Evolutionary conservation across 495 filamentous ascomycete species (phyloP).

Genomic region (Penicillium diatomitis): DNA sequence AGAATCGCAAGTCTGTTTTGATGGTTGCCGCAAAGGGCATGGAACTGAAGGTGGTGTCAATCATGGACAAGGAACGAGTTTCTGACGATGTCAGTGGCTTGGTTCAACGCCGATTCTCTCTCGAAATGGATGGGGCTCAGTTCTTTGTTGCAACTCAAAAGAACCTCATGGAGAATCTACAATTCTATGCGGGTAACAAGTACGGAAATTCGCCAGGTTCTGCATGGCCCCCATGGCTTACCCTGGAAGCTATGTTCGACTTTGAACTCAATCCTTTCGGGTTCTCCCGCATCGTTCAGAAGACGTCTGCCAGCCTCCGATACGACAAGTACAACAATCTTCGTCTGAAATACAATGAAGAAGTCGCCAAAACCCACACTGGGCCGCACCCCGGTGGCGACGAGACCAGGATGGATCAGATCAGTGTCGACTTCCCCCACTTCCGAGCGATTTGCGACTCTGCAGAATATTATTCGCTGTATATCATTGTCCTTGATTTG

Average conservation of each 20-base stretch:
- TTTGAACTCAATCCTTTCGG: constrained; percentile 87
- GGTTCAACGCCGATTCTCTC: constrained; percentile 85
- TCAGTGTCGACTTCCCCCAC: constrained; percentile 93
- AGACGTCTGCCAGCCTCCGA: constrained; percentile 84
- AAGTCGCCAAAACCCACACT: constrained; percentile 58
- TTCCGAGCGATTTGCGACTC: constrained; percentile 91
- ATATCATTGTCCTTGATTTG: constrained; percentile 91
- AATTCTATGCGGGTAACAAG: constrained; percentile 86
- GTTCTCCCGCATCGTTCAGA: constrained; percentile 88
- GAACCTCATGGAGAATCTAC: constrained; percentile 72
- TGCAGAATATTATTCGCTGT: constrained; percentile 91
- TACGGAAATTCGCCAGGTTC: constrained; percentile 81
- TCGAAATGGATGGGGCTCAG: constrained; percentile 92
- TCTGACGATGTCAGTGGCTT: constrained; percentile 88
- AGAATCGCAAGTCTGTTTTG: constrained; percentile 86
- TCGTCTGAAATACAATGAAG: constrained; percentile 94
- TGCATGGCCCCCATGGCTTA: constrained; percentile 95
- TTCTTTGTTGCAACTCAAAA: constrained; percentile 95
- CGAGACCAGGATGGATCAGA: constrained; percentile 82
- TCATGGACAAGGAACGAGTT: constrained; percentile 92
- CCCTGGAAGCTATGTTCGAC: constrained; percentile 96
- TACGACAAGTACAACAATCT: constrained; percentile 99
- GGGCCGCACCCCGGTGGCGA: constrained; percentile 30
- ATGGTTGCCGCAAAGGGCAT: constrained; percentile 93
- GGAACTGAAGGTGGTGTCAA: constrained; percentile 91